These are phyloP conservation scores for Rhizophlyctis rosea DNA, from an alignment of 192 early-diverging fungal genomes.

Conservation along the genomic window DNA sequence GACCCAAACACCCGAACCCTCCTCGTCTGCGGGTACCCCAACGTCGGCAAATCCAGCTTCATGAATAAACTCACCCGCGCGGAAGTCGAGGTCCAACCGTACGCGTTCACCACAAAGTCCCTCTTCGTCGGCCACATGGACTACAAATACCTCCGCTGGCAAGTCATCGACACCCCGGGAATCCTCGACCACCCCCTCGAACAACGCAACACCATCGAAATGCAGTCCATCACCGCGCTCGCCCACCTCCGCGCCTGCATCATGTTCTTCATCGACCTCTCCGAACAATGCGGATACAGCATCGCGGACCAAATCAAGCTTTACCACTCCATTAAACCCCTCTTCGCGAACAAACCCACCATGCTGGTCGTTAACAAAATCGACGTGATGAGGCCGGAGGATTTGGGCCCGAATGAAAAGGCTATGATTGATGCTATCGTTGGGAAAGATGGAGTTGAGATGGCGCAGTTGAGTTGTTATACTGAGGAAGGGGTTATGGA, in stretches of 20 bases:
- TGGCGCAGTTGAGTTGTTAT: slow-evolving; percentile 84
- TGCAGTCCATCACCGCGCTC: slow-evolving; percentile 99
- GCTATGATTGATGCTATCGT: slow-evolving; percentile 71
- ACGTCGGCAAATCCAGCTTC: slow-evolving; percentile 97
- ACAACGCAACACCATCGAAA: slow-evolving; percentile 99
- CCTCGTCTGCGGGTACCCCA: slow-evolving; percentile 99
- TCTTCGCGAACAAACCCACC: slow-evolving; percentile 98
- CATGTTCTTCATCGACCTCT: slow-evolving; percentile 97
- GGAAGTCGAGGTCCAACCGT: slow-evolving; percentile 99
- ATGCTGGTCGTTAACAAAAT: slow-evolving; percentile 96
- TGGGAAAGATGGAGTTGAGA: slow-evolving; percentile 62
- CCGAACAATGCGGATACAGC: slow-evolving; percentile 98
- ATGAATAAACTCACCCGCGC: slow-evolving; percentile 99
- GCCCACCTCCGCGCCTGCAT: slow-evolving; percentile 95
- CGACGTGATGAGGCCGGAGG: slow-evolving; percentile 79
- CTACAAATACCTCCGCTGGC: slow-evolving; percentile 99
- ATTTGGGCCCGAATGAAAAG: slow-evolving; percentile 69
- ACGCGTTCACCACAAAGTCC: slow-evolving; percentile 99
- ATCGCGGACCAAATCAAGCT: slow-evolving; percentile 83
- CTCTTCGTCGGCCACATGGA: slow-evolving; percentile 99
- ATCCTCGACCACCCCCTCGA: slow-evolving; percentile 99
- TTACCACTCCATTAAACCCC: slow-evolving; percentile 94
- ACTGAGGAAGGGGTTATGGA: slow-evolving; percentile 97
- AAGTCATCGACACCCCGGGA: slow-evolving; percentile 99
- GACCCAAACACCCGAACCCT: slow-evolving; percentile 99